Percentiles rank a stretch among this genome's conserved stretches.
phyloP scores from a whole-genome alignment of 177 flowering plant genomes.

The Tripterygium wilfordii region DNA sequence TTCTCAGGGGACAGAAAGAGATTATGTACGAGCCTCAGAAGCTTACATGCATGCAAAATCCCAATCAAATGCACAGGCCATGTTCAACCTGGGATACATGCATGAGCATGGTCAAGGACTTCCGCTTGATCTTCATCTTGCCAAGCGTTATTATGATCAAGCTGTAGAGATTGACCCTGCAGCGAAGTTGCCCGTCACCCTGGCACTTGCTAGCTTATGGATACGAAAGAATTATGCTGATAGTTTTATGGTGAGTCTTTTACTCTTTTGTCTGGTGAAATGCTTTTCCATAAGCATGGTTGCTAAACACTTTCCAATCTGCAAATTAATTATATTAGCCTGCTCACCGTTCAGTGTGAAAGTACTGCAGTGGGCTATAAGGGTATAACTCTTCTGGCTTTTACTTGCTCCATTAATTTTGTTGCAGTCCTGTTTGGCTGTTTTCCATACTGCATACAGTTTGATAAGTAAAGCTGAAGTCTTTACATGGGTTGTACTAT shows the following conservation, averaged over 20 bases:
- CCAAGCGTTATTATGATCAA: constrained; percentile 96
- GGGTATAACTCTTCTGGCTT: too few species aligned
- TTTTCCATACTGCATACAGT: too few species aligned
- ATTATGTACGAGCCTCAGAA: constrained; percentile 93
- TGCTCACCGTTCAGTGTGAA: too few species aligned
- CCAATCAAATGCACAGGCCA: constrained; percentile 95
- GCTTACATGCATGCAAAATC: constrained; percentile 94
- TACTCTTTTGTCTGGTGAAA: not conserved
- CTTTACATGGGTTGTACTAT: too few species aligned
- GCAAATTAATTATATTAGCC: too few species aligned
- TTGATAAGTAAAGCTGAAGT: too few species aligned
- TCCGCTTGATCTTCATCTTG: constrained; percentile 95
- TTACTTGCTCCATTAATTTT: too few species aligned
- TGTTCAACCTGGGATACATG: constrained; percentile 99
- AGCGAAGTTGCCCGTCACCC: constrained; percentile 78
- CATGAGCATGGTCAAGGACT: constrained; percentile 97
- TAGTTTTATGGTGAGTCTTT: constrained; percentile 66
- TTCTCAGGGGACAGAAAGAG: constrained; percentile 81
- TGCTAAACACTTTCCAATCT: too few species aligned
- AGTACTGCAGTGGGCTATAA: too few species aligned
- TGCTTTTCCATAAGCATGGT: too few species aligned
- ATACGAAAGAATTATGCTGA: constrained; percentile 71
- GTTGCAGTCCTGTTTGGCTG: too few species aligned
- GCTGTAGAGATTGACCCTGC: constrained; percentile 74
- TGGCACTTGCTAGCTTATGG: constrained; percentile 92